phyloP scores from a whole-genome alignment of 148 eudicot species.

The Persicaria tinctoria region DNA sequence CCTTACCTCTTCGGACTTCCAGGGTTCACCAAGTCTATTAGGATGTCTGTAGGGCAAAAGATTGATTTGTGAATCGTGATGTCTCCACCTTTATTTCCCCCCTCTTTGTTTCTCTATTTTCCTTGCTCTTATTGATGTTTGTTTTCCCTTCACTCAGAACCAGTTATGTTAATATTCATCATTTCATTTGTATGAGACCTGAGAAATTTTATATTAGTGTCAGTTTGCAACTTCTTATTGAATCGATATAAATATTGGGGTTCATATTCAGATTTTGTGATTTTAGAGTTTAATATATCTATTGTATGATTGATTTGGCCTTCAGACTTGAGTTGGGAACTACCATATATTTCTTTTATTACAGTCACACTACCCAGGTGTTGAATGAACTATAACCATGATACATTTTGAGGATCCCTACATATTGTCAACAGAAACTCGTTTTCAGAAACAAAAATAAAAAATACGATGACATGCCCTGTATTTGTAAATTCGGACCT shows the following conservation, averaged over 20 bases:
- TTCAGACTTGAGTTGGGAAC: neutral
- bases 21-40: neutral
- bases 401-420: too few species aligned
- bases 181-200: neutral
- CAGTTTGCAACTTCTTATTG: neutral
- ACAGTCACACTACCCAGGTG: too few species aligned
- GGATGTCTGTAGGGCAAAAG: neutral
- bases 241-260: neutral
- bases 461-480: too few species aligned
- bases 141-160: neutral
- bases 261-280: neutral
- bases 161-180: neutral
- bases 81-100: too few species aligned
- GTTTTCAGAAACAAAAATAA: too few species aligned
- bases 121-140: neutral
- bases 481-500: too few species aligned
- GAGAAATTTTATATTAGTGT: neutral
- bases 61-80: neutral
- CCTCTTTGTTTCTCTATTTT: too few species aligned
- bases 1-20: neutral
- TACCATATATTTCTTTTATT: too few species aligned
- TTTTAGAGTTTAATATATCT: neutral
- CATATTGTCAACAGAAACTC: too few species aligned
- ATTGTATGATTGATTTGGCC: neutral
- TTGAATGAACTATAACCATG: too few species aligned